Evolutionary conservation across 108 stramenopile genomes (phyloP).

Genomic region (Cyclotella choctawhatcheeana): DNA sequence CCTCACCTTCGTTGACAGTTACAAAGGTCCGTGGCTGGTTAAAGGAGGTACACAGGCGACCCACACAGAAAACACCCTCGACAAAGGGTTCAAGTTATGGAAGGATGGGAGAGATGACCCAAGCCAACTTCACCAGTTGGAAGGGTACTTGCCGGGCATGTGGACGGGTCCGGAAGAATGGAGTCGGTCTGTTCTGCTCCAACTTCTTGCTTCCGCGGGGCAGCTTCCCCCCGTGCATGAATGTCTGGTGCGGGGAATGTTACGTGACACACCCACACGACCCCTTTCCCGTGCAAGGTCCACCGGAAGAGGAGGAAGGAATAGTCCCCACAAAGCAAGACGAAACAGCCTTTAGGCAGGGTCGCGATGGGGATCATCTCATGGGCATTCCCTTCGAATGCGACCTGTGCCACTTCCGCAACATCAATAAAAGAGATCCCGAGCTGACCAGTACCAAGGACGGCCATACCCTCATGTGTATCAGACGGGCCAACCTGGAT

Average conservation of each 20-base stretch:
- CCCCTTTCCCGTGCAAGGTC: constrained; percentile 17
- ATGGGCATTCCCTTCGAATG: constrained; percentile 55
- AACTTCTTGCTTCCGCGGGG: constrained; percentile 42
- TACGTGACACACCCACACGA: constrained; percentile 12
- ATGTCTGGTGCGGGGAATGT: constrained; percentile 48
- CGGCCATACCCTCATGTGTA: neutral
- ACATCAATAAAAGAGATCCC: constrained; percentile 30
- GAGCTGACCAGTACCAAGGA: neutral
- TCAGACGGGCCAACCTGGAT: constrained; percentile 11
- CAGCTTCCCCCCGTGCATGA: constrained; percentile 37
- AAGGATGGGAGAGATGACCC: constrained; percentile 26
- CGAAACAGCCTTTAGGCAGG: neutral
- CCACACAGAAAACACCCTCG: neutral
- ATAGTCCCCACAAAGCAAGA: neutral
- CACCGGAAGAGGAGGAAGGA: constrained; percentile 17
- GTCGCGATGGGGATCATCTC: constrained; percentile 47
- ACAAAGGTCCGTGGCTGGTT: constrained; percentile 36
- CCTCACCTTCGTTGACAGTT: constrained; percentile 11
- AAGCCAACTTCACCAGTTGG: constrained; percentile 51
- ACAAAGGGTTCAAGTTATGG: constrained; percentile 24
- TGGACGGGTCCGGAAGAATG: constrained; percentile 11
- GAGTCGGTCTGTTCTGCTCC: constrained; percentile 50
- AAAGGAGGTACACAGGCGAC: too few species aligned
- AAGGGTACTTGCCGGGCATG: constrained; percentile 43
- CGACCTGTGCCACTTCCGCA: constrained; percentile 56